Percentiles rank a stretch among this genome's conserved stretches.
Conservation (phyloP, 1,284 basidiomycete species). For the Taiwanofungus camphoratus region DNA sequence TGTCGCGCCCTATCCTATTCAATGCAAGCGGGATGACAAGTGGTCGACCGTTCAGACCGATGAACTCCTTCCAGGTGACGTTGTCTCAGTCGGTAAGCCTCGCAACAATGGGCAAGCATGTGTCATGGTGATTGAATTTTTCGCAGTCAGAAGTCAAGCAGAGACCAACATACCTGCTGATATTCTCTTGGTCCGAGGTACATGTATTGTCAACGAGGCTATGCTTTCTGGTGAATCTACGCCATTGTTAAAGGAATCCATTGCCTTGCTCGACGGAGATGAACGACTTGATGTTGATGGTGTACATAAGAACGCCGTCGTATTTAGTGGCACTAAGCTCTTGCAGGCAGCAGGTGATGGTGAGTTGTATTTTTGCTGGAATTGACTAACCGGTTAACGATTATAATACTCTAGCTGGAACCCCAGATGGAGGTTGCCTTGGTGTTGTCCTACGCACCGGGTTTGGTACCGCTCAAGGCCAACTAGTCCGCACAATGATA, state of each 20-base stretch:
- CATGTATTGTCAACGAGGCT: conserved; percentile 94
- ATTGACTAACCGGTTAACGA: background rate
- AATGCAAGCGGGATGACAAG: conserved; percentile 72
- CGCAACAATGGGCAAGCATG: background rate
- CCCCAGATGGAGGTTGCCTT: conserved; percentile 86
- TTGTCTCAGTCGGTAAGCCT: conserved; percentile 71
- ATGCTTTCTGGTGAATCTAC: conserved; percentile 98
- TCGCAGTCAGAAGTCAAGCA: conserved; percentile 62
- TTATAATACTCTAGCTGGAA: conserved; percentile 35
- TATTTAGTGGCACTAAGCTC: conserved; percentile 94
- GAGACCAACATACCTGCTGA: conserved; percentile 91
- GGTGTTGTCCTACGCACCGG: conserved; percentile 92
- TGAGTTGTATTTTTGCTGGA: conserved; percentile 11
- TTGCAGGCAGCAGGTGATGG: conserved; percentile 70
- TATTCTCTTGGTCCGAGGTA: conserved; percentile 81
- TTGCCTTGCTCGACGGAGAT: conserved; percentile 72
- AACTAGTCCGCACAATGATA: conserved; percentile 95
- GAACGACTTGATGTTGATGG: conserved; percentile 83
- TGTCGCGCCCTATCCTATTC: conserved; percentile 82
- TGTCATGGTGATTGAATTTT: background rate
- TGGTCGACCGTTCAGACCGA: conserved; percentile 82
- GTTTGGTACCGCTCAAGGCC: conserved; percentile 93
- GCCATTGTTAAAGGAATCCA: conserved; percentile 88
- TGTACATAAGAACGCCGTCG: conserved; percentile 79
- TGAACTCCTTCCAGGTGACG: conserved; percentile 83